phyloP scores from a whole-genome alignment of 164 flowering plant species.

The Litsea cubeba region DNA sequence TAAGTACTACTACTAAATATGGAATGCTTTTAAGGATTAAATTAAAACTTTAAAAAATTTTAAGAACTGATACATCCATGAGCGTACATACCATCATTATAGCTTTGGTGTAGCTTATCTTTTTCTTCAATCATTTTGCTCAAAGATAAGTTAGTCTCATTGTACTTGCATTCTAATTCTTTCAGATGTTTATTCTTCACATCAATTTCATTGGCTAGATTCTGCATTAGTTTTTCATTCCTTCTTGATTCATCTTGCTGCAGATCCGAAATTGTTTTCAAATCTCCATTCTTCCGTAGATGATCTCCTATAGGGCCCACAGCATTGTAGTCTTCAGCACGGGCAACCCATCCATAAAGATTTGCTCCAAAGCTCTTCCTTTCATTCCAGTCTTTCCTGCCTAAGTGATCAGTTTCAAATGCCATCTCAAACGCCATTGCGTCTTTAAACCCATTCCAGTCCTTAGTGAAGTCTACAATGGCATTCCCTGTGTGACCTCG shows the following conservation, averaged over 20 bases:
- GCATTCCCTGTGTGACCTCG: constrained; percentile 16
- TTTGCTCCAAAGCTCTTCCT: constrained; percentile 25
- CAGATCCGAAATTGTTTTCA: constrained; percentile 65
- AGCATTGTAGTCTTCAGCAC: constrained; percentile 65
- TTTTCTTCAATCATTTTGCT: constrained; percentile 40
- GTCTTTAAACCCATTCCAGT: constrained; percentile 15
- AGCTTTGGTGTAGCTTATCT: constrained; percentile 53
- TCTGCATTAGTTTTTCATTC: constrained; percentile 51
- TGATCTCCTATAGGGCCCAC: constrained; percentile 54
- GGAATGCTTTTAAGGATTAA: neutral
- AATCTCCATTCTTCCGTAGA: constrained; percentile 62
- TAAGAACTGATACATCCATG: neutral
- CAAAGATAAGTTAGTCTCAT: constrained; percentile 42
- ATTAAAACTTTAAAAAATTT: neutral
- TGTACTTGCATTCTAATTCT: constrained; percentile 48
- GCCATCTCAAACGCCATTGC: constrained; percentile 7
- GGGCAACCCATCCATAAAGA: constrained; percentile 91
- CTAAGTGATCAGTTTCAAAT: constrained; percentile 22
- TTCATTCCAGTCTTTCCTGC: constrained; percentile 66
- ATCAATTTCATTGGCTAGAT: constrained; percentile 60
- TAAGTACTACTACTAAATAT: neutral
- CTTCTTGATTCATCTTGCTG: constrained; percentile 74
- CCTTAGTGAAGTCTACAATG: constrained; percentile 14
- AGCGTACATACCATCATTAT: constrained; percentile 54
- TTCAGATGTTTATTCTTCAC: constrained; percentile 45